Evolutionary conservation across 2,329 filamentous ascomycete species (phyloP), one percentile per base, ranked within the genome.

Genomic region (Aspergillus costaricaensis): DNA sequence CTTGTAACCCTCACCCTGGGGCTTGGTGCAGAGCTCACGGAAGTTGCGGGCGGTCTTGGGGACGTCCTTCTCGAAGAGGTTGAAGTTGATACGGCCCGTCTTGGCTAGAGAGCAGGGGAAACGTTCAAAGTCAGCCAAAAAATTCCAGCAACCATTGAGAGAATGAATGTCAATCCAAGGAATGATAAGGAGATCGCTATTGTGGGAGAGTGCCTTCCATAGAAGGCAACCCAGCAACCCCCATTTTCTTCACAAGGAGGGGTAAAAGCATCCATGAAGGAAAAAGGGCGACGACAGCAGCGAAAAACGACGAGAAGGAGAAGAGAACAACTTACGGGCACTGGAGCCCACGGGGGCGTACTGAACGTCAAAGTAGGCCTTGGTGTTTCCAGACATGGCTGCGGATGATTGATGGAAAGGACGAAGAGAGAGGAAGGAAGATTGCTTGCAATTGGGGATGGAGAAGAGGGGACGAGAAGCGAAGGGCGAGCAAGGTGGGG

Each of bases 21-120:
- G 85, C 66, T 88, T 92, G 25, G 25, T 3, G 89, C 90, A 92
- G 74, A 95, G 90, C 77, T 87, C 87, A 70, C 85, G 86, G 88
- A 96, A 96, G 87, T 95, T 95, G 79, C 86, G 83, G 70, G 86
- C 84, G 59, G 94, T 97, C 87, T 90, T 95, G 79, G 94, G 94
- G 77, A 96, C 92, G 64, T 88, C 84, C 68, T 92, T 85, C 77
- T 94, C 86, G 85, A 83, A 96, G 77, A 98, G 91, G 73, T 88
- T 88, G 85, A 97, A 96, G 83, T 86, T 90, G 85, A 98, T 91
- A 76, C 90, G 89, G 74, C 90, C 92, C 55, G 71, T 72, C 81
- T 95, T 90, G 64, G 79, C 91, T 92, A 70, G 66, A 76, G 50
- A 54, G 59, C 43, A 61, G 60, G 61, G 59, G 60, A 69, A 56